Percentiles rank a stretch among this genome's conserved stretches.
These are phyloP conservation scores for Theileria sp. DNA, from an alignment of 169 alveolate genomes.

Conservation along the genomic window DNA sequence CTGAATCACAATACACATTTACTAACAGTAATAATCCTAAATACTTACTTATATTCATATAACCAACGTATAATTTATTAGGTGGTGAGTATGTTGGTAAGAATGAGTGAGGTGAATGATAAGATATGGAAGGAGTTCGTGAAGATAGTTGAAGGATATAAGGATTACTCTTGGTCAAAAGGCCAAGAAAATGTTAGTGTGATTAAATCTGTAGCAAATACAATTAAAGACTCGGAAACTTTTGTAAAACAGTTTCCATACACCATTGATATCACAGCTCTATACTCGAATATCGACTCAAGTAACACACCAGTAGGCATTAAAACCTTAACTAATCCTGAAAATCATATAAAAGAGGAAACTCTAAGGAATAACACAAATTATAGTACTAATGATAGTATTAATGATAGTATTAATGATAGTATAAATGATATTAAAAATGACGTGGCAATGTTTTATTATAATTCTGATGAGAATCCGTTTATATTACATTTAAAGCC, in stretches of 20 bases:
- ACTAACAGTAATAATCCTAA: constrained; percentile 6
- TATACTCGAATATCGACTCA: not conserved
- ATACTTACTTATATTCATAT: no score
- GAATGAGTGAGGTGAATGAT: constrained; percentile 15
- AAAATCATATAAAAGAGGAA: not conserved
- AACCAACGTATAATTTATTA: constrained; percentile 22
- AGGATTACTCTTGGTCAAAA: constrained; percentile 61
- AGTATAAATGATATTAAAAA: not conserved
- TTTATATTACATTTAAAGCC: constrained; percentile 9
- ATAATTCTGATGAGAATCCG: constrained; percentile 11
- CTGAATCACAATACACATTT: constrained; percentile 7
- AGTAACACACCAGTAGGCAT: not conserved
- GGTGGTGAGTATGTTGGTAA: constrained; percentile 33
- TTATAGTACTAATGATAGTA: no score
- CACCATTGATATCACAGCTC: constrained; percentile 47
- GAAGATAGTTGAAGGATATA: constrained; percentile 27
- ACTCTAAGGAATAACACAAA: not conserved
- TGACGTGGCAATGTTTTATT: constrained; percentile 23
- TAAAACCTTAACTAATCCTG: not conserved
- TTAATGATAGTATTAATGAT: not conserved
- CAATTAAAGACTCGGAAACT: constrained; percentile 27
- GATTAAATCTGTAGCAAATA: constrained; percentile 23
- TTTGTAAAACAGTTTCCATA: constrained; percentile 56
- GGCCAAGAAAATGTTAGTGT: constrained; percentile 14
- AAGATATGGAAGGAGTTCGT: constrained; percentile 33